Percentiles rank a stretch among this genome's conserved stretches.
These are phyloP conservation scores for Neofusicoccum laricinum DNA, from an alignment of 2,329 filamentous ascomycete species.

Conservation along the genomic window DNA sequence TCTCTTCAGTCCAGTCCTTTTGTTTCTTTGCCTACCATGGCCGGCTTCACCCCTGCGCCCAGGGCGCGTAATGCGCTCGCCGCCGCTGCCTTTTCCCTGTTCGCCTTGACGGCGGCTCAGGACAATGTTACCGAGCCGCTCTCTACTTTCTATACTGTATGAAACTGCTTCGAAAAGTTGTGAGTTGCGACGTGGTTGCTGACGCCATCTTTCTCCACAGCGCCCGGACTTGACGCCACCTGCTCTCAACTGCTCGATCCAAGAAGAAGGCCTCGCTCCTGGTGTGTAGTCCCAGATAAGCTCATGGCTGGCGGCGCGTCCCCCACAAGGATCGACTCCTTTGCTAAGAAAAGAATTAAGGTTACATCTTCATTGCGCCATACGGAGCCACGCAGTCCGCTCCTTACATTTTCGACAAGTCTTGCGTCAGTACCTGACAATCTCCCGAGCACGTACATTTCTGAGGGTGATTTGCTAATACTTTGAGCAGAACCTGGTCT, in stretches of 20 bases:
- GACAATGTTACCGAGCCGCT: slow-evolving; percentile 20
- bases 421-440: slow-evolving; percentile 35
- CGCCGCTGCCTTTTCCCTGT: background rate
- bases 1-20: background rate
- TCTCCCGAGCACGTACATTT: background rate
- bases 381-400: slow-evolving; percentile 49
- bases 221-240: slow-evolving; percentile 25
- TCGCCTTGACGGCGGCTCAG: background rate
- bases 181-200: background rate
- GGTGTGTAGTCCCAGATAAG: background rate
- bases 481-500: slow-evolving; percentile 44
- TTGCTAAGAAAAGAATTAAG: slow-evolving; percentile 21
- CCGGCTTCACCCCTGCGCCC: background rate
- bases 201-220: background rate
- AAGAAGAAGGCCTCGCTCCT: slow-evolving; percentile 17
- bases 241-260: slow-evolving; percentile 22
- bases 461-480: background rate
- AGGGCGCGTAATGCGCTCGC: background rate
- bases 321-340: background rate
- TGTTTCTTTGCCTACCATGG: background rate
- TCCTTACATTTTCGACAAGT: slow-evolving; percentile 52
- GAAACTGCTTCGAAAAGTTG: background rate
- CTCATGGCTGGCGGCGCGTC: background rate
- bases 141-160: slow-evolving; percentile 23
- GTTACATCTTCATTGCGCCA: slow-evolving; percentile 52